Percentiles rank a stretch among this genome's conserved stretches.
These are phyloP conservation scores for Schizosaccharomyces cryophilus DNA, from an alignment of 805 yeast species.

Conservation along the genomic window DNA sequence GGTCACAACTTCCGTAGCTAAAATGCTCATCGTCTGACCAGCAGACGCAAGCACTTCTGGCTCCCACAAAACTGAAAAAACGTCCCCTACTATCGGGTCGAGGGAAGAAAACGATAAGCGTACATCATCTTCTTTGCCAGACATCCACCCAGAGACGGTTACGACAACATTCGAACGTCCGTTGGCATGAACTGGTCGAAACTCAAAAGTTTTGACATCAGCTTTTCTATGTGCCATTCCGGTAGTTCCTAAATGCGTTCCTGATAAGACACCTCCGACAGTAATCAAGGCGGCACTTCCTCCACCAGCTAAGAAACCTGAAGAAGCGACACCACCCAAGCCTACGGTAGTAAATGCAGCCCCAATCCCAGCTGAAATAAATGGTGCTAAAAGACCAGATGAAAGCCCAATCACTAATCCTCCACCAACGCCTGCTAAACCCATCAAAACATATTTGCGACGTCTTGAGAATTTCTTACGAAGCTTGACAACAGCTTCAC, in stretches of 20 bases:
- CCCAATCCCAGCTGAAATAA: slow-evolving; percentile 93
- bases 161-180: slow-evolving; percentile 65
- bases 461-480: slow-evolving; percentile 43
- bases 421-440: slow-evolving; percentile 89
- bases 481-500: slow-evolving; percentile 27
- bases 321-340: slow-evolving; percentile 51
- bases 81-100: slow-evolving; percentile 94
- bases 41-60: slow-evolving; percentile 89
- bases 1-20: slow-evolving; percentile 80
- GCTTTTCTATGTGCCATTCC: slow-evolving; percentile 80
- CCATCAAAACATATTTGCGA: slow-evolving; percentile 61
- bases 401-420: slow-evolving; percentile 81
- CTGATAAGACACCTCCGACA: slow-evolving; percentile 70
- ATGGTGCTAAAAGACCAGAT: slow-evolving; percentile 90
- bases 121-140: slow-evolving; percentile 82
- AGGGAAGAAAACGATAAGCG: slow-evolving; percentile 87
- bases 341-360: slow-evolving; percentile 93
- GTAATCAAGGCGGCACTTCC: slow-evolving; percentile 93
- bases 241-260: slow-evolving; percentile 64
- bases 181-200: slow-evolving; percentile 76
- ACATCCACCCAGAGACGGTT: slow-evolving; percentile 95
- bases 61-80: slow-evolving; percentile 83
- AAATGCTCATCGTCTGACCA: slow-evolving; percentile 84
- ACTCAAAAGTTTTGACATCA: slow-evolving; percentile 78
- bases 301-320: slow-evolving; percentile 80